Conservation (phyloP, 2,329 filamentous ascomycete genomes). For the Colletotrichum tamarilloi region DNA sequence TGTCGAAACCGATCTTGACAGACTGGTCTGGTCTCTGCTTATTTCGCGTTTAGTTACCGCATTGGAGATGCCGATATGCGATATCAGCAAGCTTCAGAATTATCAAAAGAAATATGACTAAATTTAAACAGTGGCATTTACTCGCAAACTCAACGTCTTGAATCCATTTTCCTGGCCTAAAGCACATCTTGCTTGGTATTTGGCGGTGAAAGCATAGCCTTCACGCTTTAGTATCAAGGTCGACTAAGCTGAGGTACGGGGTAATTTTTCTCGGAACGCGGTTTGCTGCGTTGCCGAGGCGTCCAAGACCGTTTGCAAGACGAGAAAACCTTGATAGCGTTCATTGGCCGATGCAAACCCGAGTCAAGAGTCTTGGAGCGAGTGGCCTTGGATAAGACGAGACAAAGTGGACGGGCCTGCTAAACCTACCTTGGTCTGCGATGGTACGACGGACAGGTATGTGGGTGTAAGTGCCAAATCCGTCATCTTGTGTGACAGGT, state of each 20-base stretch:
- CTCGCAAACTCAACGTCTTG: background rate
- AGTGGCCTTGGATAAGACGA: background rate
- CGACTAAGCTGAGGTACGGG: no score
- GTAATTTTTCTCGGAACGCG: background rate
- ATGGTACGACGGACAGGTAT: background rate
- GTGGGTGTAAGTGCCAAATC: background rate
- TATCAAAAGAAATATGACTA: background rate
- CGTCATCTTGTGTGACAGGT: background rate
- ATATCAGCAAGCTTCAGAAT: background rate
- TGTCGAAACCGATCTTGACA: background rate
- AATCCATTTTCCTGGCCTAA: background rate
- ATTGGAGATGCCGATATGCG: background rate
- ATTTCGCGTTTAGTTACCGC: background rate
- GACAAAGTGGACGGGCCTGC: background rate
- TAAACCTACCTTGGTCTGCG: background rate
- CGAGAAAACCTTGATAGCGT: background rate
- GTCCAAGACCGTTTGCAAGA: constrained; percentile 1
- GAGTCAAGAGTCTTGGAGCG: constrained; percentile 1
- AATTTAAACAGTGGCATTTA: background rate
- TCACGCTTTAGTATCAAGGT: no score
- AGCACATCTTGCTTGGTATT: background rate
- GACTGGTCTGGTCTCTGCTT: background rate
- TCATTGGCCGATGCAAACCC: background rate
- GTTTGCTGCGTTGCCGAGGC: background rate
- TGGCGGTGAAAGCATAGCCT: no score